phyloP scores from a whole-genome alignment of 257 asterid genomes.

The Orobanche coerulescens region DNA sequence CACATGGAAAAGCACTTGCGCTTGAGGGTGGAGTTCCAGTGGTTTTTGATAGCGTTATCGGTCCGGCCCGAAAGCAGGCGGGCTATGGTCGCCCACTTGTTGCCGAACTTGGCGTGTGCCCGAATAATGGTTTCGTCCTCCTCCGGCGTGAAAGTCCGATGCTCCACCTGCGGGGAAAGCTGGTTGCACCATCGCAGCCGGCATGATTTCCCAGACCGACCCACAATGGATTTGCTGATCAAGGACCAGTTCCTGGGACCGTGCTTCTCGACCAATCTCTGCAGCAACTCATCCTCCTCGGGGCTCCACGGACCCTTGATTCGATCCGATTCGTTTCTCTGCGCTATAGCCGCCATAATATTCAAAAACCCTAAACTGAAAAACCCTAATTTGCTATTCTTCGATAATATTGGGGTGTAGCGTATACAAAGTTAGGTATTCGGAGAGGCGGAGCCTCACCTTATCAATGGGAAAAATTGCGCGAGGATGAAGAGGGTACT shows the following conservation, averaged over 20 bases:
- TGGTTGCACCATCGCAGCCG: conserved; percentile 86
- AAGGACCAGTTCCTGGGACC: conserved; percentile 81
- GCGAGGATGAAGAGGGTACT: conserved; percentile 1
- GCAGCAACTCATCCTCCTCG: conserved; percentile 63
- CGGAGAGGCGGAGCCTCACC: conserved; percentile 63
- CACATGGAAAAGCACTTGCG: conserved; percentile 65
- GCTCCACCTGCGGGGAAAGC: conserved; percentile 80
- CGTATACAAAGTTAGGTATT: conserved; percentile 12
- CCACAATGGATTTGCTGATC: conserved; percentile 67
- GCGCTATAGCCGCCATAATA: conserved; percentile 34
- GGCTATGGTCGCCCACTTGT: conserved; percentile 77
- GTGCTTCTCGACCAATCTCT: conserved; percentile 49
- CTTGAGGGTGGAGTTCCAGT: conserved; percentile 84
- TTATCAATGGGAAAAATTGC: conserved; percentile 21
- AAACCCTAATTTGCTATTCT: background rate
- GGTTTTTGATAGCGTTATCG: conserved; percentile 76
- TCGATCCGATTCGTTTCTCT: conserved; percentile 49
- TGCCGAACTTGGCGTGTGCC: conserved; percentile 71
- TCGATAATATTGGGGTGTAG: background rate
- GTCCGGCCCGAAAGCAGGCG: conserved; percentile 67
- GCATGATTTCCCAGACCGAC: conserved; percentile 77
- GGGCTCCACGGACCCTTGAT: conserved; percentile 91
- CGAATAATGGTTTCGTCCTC: conserved; percentile 51
- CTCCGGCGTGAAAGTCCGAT: conserved; percentile 55
- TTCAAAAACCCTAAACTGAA: background rate